Evolutionary conservation across 1,284 basidiomycete genomes (phyloP), one percentile per base, ranked within the genome.

Genomic region (Apiotrichum laibachii): DNA sequence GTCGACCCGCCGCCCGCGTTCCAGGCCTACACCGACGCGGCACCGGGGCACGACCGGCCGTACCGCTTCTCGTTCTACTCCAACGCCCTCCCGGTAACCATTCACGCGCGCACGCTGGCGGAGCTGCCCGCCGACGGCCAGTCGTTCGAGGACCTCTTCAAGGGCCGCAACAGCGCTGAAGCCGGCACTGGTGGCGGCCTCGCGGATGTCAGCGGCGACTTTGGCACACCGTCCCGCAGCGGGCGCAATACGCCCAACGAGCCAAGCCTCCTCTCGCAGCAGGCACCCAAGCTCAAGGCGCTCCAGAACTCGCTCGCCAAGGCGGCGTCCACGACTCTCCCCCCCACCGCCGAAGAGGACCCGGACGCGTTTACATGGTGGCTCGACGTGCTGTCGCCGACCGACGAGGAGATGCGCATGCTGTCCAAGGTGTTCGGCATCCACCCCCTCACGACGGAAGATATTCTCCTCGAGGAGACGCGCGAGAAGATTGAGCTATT

Each of bases 401-500:
- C 94, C 0, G 96, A 99, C 68, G 90, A 94, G 59, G 96, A 99
- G 79, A 99, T 99, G 96, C 92, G 92, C 75, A 86, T 95, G 79
- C 81, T 99, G 35, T 91, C 89, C 79, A 91, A 92, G 83, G 92
- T 94, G 15, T 99, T 98, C 79, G 86, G 85, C 16, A 97, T 99
- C 71, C 96, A 99, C 80, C 96, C 96, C 5, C 83, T 99, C 63
- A 99, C 96, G 7, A 96, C 94, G 16, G 96, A 99, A 81, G 96
- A 99, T 82, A 99, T 99, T 72, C 86, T 93, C 70, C 97, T 98
- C 88, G 95, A 99, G 77, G 96, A 99, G 81, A 92, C 94, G 42
- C 90, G 96, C 69, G 96, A 99, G 80, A 99, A 99, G 83, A 99
- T 99, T 69, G 96, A 99, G 77, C 85, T 99, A 19, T 99, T 99